These are phyloP conservation scores for Areca catechu DNA, from an alignment of 176 grass and related monocot species.

Conservation along the genomic window DNA sequence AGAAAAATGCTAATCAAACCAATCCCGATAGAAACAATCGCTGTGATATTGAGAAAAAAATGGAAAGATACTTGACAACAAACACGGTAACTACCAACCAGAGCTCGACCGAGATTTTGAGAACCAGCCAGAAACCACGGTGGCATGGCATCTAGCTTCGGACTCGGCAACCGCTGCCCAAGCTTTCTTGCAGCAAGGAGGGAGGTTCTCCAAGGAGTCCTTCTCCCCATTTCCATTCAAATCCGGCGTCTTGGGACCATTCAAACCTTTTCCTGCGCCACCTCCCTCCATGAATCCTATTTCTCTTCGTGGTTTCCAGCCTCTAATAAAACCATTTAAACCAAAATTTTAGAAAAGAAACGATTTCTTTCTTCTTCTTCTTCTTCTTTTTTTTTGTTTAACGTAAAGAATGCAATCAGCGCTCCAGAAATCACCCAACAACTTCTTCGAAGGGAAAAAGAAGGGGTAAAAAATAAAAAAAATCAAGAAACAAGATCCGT, in stretches of 20 bases:
- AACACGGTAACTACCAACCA: conserved; percentile 7
- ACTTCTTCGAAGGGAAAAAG: no score
- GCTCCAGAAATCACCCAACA: no score
- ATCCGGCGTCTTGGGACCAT: conserved; percentile 22
- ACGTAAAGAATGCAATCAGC: no score
- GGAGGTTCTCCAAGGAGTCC: conserved; percentile 24
- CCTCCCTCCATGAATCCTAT: conserved; percentile 67
- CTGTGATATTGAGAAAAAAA: no score
- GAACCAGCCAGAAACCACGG: conserved; percentile 91
- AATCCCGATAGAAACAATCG: no score
- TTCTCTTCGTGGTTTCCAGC: conserved; percentile 71
- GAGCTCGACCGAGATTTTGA: conserved; percentile 33
- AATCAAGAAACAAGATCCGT: no score
- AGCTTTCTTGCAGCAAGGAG: conserved; percentile 90
- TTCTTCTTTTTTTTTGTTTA: no score
- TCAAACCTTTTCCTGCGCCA: conserved; percentile 52
- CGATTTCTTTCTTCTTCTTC: no score
- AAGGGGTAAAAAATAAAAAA: no score
- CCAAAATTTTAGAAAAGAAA: no score
- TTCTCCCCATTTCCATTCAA: conserved; percentile 61
- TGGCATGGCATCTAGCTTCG: conserved; percentile 83
- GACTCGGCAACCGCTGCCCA: conserved; percentile 49
- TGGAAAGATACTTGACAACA: background rate
- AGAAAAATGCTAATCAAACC: no score
- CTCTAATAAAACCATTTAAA: conserved; percentile 25